phyloP scores from a whole-genome alignment of 2,329 filamentous ascomycete species.

The Fusarium drepaniforme region DNA sequence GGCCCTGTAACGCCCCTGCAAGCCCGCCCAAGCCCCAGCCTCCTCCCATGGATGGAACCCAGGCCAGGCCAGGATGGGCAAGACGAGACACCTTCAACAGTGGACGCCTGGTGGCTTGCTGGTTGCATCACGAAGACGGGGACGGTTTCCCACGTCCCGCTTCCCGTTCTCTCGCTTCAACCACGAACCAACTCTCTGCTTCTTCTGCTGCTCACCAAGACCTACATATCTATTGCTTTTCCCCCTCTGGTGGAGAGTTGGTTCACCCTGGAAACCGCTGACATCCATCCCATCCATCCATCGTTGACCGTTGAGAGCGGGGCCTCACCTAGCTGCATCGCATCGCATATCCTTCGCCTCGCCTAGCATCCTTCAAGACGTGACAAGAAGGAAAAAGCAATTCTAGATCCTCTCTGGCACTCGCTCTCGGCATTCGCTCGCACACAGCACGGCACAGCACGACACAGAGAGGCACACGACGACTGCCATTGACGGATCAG shows the following conservation, averaged over 20 bases:
- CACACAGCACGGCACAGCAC: not conserved
- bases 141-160: constrained; percentile 26
- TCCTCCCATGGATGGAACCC: not conserved
- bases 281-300: not conserved
- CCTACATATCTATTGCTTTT: not conserved
- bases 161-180: constrained; percentile 11
- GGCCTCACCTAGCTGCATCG: constrained; percentile 22
- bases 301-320: constrained; percentile 33
- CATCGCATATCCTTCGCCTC: constrained; percentile 19
- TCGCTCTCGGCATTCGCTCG: constrained; percentile 2
- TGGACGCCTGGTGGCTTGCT: constrained; percentile 8
- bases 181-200: constrained; percentile 19
- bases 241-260: not conserved
- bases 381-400: constrained; percentile 29
- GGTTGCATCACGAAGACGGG: constrained; percentile 1
- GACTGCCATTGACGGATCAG: constrained; percentile 2
- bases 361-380: constrained; percentile 7
- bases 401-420: constrained; percentile 4
- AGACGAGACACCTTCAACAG: constrained; percentile 10
- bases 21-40: constrained; percentile 16
- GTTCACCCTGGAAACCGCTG: constrained; percentile 9
- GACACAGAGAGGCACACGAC: not conserved
- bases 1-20: constrained; percentile 16
- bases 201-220: not conserved
- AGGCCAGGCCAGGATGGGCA: not conserved